Evolutionary conservation across 768 basidiomycete species (phyloP).

Genomic region (Leccinellum albellum): DNA sequence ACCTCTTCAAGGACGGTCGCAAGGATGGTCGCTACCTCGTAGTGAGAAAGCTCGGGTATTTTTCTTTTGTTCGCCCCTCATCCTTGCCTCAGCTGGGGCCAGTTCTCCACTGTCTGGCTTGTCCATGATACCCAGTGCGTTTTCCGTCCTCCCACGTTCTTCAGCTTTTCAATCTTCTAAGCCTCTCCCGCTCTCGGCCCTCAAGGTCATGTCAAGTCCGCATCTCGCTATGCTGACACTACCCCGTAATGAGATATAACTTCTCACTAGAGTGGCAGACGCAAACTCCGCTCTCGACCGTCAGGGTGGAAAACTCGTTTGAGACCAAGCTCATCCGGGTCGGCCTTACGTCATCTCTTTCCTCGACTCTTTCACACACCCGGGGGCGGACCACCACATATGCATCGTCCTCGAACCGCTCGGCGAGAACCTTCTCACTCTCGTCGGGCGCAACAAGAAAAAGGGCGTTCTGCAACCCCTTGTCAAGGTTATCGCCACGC

Average conservation of each 20-base stretch:
- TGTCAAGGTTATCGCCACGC: constrained; percentile 82
- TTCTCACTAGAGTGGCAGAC: constrained; percentile 70
- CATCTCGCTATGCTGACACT: constrained; percentile 92
- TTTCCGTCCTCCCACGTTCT: constrained; percentile 2
- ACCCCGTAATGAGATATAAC: constrained; percentile 93
- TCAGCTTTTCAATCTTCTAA: constrained; percentile 31
- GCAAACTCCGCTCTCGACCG: constrained; percentile 63
- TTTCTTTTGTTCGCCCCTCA: constrained; percentile 1
- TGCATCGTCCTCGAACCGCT: constrained; percentile 91
- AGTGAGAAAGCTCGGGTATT: constrained; percentile 83
- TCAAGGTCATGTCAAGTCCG: constrained; percentile 96
- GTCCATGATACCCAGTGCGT: constrained; percentile 74
- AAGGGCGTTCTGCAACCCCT: constrained; percentile 78
- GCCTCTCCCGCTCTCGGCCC: constrained; percentile 72
- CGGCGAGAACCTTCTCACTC: constrained; percentile 71
- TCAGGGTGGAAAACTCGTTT: too few relatives aligned
- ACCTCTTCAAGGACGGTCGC: constrained; percentile 78
- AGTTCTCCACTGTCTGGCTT: constrained; percentile 94
- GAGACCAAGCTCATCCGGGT: too few relatives aligned
- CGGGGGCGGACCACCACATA: constrained; percentile 72
- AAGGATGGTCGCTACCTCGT: constrained; percentile 87
- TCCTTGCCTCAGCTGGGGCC: constrained; percentile 68
- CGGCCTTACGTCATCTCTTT: constrained; percentile 81
- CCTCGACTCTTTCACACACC: constrained; percentile 84
- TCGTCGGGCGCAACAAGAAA: constrained; percentile 75